Conservation (phyloP, 345 rosid species). For the Cardamine chenopodiifolia region DNA sequence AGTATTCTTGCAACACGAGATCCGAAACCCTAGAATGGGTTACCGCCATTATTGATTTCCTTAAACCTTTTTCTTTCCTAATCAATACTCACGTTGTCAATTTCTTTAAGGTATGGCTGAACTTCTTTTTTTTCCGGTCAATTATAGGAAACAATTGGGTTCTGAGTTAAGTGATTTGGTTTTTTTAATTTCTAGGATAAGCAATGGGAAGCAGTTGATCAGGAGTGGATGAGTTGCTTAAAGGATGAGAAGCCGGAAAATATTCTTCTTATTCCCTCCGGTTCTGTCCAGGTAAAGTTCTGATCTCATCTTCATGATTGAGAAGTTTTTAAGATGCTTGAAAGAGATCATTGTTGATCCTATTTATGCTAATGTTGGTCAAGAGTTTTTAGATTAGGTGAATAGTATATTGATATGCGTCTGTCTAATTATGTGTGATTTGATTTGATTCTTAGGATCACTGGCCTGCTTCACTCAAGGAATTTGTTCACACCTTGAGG, state of each 20-base stretch:
- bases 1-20: conserved; percentile 65
- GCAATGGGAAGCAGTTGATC: conserved; percentile 78
- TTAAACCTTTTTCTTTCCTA: conserved; percentile 57
- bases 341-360: too few species aligned
- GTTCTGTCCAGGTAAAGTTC: conserved; percentile 57
- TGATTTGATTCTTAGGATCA: conserved; percentile 54
- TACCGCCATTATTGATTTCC: conserved; percentile 60
- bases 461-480: conserved; percentile 85
- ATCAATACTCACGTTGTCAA: conserved; percentile 75
- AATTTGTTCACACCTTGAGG: conserved; percentile 58
- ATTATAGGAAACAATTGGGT: background rate
- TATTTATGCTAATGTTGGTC: background rate
- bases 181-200: conserved; percentile 47
- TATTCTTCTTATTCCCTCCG: conserved; percentile 77
- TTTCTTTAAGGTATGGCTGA: conserved; percentile 60
- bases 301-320: background rate
- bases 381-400: background rate
- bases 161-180: background rate
- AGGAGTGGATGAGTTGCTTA: conserved; percentile 78
- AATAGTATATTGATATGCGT: background rate
- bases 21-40: conserved; percentile 76
- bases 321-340: too few species aligned
- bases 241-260: conserved; percentile 58
- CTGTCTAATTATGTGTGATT: background rate
- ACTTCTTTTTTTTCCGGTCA: background rate